phyloP scores from a whole-genome alignment of 805 yeast species.

The Starmerella powellii region DNA sequence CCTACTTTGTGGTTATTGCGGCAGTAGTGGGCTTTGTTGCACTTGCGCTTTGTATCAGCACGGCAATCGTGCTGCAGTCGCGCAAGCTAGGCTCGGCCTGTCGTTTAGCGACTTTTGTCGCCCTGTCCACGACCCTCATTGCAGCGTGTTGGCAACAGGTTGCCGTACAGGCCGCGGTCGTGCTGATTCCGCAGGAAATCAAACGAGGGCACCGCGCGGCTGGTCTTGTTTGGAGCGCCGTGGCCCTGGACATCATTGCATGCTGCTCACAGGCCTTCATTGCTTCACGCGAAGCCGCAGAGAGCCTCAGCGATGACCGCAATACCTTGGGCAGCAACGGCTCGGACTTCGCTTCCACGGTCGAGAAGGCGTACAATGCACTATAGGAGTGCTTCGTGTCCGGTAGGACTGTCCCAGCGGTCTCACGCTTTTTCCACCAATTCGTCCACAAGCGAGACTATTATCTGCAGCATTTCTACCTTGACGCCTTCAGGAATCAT shows the following conservation, averaged over 20 bases:
- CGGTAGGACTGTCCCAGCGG: too few relatives aligned
- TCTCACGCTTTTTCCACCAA: conserved; percentile 21
- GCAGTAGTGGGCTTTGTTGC: conserved; percentile 3
- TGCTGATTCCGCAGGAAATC: conserved; percentile 7
- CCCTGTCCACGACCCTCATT: conserved; percentile 9
- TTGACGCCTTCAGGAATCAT: conserved; percentile 58
- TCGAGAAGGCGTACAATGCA: too few relatives aligned
- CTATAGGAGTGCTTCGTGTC: not conserved
- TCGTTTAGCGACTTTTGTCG: not conserved
- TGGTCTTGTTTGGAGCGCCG: conserved; percentile 17
- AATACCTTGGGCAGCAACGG: too few relatives aligned
- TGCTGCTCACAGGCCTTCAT: not conserved
- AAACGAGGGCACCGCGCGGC: conserved; percentile 18
- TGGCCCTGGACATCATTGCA: conserved; percentile 8
- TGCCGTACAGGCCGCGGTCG: conserved; percentile 18
- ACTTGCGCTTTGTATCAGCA: not conserved
- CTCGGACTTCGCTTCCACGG: too few relatives aligned
- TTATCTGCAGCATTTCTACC: conserved; percentile 44
- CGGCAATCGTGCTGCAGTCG: not conserved
- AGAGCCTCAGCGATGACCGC: too few relatives aligned
- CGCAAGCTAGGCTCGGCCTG: too few relatives aligned
- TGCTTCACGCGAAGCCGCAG: not conserved
- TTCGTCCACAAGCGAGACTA: conserved; percentile 29
- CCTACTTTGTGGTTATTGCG: conserved; percentile 16
- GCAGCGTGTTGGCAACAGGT: conserved; percentile 22